phyloP scores from a whole-genome alignment of 2,329 filamentous ascomycete species.

The Thelonectria discophora region DNA sequence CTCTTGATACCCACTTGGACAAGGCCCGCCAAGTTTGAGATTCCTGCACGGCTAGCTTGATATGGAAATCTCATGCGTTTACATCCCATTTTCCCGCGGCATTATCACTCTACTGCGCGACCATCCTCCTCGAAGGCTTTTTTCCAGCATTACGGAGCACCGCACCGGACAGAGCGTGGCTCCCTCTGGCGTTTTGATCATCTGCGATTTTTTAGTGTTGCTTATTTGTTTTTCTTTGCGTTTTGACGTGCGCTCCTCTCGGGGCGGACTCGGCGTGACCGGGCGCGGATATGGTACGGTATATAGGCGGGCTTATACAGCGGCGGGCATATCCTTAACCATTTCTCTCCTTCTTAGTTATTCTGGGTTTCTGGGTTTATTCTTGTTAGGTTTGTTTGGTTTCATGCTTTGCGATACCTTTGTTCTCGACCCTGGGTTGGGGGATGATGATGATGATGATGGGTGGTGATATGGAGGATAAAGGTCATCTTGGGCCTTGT shows the following conservation, averaged over 20 bases:
- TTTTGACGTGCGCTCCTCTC: constrained; percentile 5
- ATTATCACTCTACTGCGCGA: constrained; percentile 38
- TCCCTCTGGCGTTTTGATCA: constrained; percentile 32
- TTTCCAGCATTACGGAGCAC: constrained; percentile 15
- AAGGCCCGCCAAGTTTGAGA: constrained; percentile 3
- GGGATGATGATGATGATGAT: constrained; percentile 3
- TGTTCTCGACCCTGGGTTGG: constrained; percentile 12
- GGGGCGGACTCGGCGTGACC: constrained; percentile 29
- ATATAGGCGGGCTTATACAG: constrained; percentile 36
- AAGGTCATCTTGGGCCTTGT: not conserved
- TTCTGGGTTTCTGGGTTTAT: constrained; percentile 27
- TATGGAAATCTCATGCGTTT: not conserved
- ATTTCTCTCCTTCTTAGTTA: constrained; percentile 22
- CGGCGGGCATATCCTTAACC: constrained; percentile 35
- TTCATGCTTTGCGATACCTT: constrained; percentile 41
- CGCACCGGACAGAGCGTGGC: constrained; percentile 19
- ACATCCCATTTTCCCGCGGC: constrained; percentile 28
- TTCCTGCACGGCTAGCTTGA: not conserved
- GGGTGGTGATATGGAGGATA: constrained; percentile 25
- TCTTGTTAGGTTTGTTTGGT: constrained; percentile 29
- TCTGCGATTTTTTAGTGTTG: constrained; percentile 16
- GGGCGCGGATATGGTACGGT: constrained; percentile 33
- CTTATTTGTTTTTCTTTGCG: constrained; percentile 31
- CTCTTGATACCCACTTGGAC: constrained; percentile 9
- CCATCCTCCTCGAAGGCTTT: constrained; percentile 16